phyloP scores from a whole-genome alignment of 495 filamentous ascomycete species.

The Penicillium silybi region DNA sequence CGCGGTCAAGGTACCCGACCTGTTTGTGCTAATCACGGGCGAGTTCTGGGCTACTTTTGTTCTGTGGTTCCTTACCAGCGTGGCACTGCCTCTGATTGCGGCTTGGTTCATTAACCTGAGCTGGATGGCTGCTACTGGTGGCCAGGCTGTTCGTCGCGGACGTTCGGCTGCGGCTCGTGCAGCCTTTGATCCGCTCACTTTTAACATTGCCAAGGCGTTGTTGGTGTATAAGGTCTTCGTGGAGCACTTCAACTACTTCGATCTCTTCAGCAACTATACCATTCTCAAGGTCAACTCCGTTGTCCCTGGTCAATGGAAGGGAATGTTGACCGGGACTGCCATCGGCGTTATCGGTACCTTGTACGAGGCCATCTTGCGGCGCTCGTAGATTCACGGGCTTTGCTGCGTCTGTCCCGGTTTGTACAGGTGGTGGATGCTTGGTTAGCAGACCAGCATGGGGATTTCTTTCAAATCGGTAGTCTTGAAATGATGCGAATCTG shows the following conservation, averaged over 20 bases:
- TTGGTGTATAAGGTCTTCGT: conserved; percentile 74
- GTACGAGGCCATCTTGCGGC: conserved; percentile 81
- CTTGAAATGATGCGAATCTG: not conserved
- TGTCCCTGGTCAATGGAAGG: conserved; percentile 67
- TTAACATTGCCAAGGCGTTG: conserved; percentile 81
- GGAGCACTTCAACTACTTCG: conserved; percentile 62
- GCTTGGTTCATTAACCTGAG: conserved; percentile 89
- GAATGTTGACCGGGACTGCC: conserved; percentile 65
- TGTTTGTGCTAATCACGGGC: conserved; percentile 72
- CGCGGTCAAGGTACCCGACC: conserved; percentile 69
- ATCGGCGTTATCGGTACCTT: conserved; percentile 67
- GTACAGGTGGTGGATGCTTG: conserved; percentile 15
- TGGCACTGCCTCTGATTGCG: conserved; percentile 62
- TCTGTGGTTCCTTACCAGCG: conserved; percentile 70
- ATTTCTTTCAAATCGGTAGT: not conserved
- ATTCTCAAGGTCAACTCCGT: conserved; percentile 60
- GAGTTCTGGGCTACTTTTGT: conserved; percentile 79
- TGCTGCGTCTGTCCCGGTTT: conserved; percentile 13
- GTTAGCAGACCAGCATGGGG: conserved; percentile 1
- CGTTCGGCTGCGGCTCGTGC: conserved; percentile 36
- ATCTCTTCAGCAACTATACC: conserved; percentile 52
- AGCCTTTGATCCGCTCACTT: conserved; percentile 77
- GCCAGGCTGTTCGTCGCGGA: conserved; percentile 22
- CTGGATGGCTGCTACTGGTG: conserved; percentile 33
- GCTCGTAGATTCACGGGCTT: conserved; percentile 39